phyloP scores from a whole-genome alignment of 352 stramenopile species.

The Blastocystis sp. region DNA sequence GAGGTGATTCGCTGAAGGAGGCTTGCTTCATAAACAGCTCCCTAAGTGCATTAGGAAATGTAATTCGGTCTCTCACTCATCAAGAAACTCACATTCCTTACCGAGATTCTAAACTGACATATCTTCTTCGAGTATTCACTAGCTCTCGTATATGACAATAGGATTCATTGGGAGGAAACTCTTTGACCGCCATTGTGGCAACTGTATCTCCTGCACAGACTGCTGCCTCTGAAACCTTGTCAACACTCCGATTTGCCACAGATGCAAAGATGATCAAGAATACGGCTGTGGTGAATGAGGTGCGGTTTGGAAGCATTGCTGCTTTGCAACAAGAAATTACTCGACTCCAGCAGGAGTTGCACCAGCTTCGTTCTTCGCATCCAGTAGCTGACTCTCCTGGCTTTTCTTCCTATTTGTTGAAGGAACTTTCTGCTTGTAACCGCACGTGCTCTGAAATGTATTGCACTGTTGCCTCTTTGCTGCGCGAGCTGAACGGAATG shows the following conservation, averaged over 20 bases:
- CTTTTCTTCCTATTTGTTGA: background rate
- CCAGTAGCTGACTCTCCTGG: background rate
- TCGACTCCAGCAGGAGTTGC: background rate
- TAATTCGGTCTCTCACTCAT: slow-evolving; percentile 53
- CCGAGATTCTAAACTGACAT: slow-evolving; percentile 75
- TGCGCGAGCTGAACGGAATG: background rate
- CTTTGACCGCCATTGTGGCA: slow-evolving; percentile 81
- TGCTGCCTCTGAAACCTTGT: slow-evolving; percentile 79
- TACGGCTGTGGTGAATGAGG: slow-evolving; percentile 70
- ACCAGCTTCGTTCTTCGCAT: background rate
- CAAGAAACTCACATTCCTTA: slow-evolving; percentile 65
- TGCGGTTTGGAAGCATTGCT: background rate
- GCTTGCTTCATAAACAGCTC: slow-evolving; percentile 66
- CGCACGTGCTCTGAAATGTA: background rate
- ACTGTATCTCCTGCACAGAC: slow-evolving; percentile 79
- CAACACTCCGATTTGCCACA: slow-evolving; percentile 80
- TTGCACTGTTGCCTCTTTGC: background rate
- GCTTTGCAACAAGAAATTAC: slow-evolving; percentile 18
- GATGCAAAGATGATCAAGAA: slow-evolving; percentile 85
- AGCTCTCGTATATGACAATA: slow-evolving; percentile 62
- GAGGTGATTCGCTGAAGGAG: slow-evolving; percentile 63
- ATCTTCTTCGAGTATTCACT: slow-evolving; percentile 70
- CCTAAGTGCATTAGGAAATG: slow-evolving; percentile 65
- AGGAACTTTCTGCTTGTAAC: background rate
- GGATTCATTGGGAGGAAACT: slow-evolving; percentile 85